Evolutionary conservation across 345 rosid species (phyloP).

Genomic region (Salix purpurea): DNA sequence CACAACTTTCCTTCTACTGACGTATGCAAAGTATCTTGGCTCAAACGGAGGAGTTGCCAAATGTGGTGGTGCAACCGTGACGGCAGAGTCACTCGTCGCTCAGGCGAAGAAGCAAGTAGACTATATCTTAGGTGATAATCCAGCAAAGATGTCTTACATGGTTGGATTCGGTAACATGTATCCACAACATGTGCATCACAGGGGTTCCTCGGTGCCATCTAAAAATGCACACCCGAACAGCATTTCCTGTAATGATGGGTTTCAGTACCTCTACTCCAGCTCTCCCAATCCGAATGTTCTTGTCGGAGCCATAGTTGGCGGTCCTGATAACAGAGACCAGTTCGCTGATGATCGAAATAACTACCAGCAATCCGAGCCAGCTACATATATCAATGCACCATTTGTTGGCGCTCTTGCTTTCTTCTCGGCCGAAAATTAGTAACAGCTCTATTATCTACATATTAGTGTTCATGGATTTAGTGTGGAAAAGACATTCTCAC

Average conservation of each 20-base stretch:
- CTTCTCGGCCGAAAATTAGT: conserved; percentile 35
- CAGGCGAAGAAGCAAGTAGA: conserved; percentile 74
- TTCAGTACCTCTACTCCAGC: conserved; percentile 50
- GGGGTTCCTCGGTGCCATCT: conserved; percentile 84
- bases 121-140: conserved; percentile 82
- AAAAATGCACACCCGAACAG: conserved; percentile 56
- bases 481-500: neutral
- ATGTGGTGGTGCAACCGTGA: conserved; percentile 41
- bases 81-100: conserved; percentile 34
- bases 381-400: conserved; percentile 91
- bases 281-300: conserved; percentile 86
- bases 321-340: conserved; percentile 70
- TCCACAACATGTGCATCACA: conserved; percentile 77
- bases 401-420: conserved; percentile 83
- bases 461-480: neutral
- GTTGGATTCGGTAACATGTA: conserved; percentile 76
- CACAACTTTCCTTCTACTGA: conserved; percentile 70
- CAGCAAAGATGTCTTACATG: conserved; percentile 76
- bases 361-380: conserved; percentile 89
- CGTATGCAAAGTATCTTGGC: conserved; percentile 71
- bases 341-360: conserved; percentile 73
- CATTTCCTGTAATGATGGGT: conserved; percentile 74
- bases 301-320: conserved; percentile 84
- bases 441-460: neutral
- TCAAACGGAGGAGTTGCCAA: conserved; percentile 35